phyloP scores from a whole-genome alignment of 164 flowering plant genomes.

The Kingdonia uniflora region DNA sequence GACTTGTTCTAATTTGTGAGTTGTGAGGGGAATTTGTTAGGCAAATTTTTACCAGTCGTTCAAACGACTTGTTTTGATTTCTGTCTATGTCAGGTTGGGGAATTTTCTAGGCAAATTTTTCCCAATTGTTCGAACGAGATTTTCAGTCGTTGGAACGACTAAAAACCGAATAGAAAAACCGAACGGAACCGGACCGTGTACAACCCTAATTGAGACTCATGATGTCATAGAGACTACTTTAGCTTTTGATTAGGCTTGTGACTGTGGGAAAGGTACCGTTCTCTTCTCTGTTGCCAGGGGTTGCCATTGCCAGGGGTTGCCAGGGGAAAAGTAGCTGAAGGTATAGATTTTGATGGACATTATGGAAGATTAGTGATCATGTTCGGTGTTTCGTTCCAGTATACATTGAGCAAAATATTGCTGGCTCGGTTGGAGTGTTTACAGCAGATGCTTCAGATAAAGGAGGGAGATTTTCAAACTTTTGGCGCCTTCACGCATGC shows the following conservation, averaged over 20 bases:
- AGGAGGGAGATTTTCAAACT: conserved; percentile 95
- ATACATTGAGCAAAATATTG: conserved; percentile 92
- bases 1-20: too few species aligned
- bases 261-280: conserved; percentile 99
- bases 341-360: conserved; percentile 99
- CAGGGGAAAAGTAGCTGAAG: conserved; percentile 99
- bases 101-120: too few species aligned
- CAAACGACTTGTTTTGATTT: too few species aligned
- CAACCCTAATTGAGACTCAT: conserved; percentile 98
- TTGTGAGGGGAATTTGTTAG: too few species aligned
- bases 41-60: too few species aligned
- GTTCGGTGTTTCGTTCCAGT: conserved; percentile 98
- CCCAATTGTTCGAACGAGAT: too few species aligned
- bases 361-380: conserved; percentile 97
- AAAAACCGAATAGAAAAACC: too few species aligned
- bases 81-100: too few species aligned
- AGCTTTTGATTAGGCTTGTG: conserved; percentile 97
- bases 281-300: conserved; percentile 99
- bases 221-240: conserved; percentile 98
- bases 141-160: too few species aligned
- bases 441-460: conserved; percentile 94
- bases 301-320: conserved; percentile 11
- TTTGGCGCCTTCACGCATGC: conserved; percentile 99
- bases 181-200: too few species aligned
- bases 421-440: conserved; percentile 86